Evolutionary conservation across 208 protist species (phyloP), one percentile per base, ranked within the genome.

Genomic region (Crithidia mellificae): DNA sequence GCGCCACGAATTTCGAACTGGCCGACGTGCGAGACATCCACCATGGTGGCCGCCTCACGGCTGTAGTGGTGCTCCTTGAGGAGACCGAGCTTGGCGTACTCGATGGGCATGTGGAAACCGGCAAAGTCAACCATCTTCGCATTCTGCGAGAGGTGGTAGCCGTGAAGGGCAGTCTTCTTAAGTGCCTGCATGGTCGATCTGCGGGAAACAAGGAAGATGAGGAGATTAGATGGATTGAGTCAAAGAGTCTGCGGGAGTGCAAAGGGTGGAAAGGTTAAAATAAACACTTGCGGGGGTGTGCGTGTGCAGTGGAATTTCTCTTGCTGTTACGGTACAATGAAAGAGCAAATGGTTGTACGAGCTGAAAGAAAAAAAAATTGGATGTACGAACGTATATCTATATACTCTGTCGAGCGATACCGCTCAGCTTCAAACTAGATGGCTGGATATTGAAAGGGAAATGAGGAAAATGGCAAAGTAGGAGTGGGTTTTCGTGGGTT

Each of bases 21-120:
- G 22, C 93, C 93, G 95, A 99, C 97, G 83, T 99, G 98, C 15
- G 95, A 98, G 0, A 99, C 90, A 73, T 99, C 98, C 69, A 99
- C 99, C n/a, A 99, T 69, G 36, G 84, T 74, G 19, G 85, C 80
- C 7, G 80, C 83, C 51, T 81, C 63, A 63, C 97, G 84, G 6
- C 84, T 96, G 76, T 97, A 93, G 17, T 90, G 24, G 76, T 98
- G 95, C 57, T 95, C 92, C 27, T 91, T 88, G 9, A 96, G 77
- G 7, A 96, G 83, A 43, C 91, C 91, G 39, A 72, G 66, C 38
- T 77, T 84, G 17, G 75, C 58, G 77, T 98, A 99, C 54, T 87
- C 74, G 12, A 99, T 88, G 15, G 98, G 98, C 97, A 99, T 98
- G 36, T 90, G 81, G 66, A 91, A 99, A 19, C 98, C 98, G 46